Evolutionary conservation across 2,329 filamentous ascomycete species (phyloP).

Genomic region (Ophiocordyceps camponoti-rufipedis): DNA sequence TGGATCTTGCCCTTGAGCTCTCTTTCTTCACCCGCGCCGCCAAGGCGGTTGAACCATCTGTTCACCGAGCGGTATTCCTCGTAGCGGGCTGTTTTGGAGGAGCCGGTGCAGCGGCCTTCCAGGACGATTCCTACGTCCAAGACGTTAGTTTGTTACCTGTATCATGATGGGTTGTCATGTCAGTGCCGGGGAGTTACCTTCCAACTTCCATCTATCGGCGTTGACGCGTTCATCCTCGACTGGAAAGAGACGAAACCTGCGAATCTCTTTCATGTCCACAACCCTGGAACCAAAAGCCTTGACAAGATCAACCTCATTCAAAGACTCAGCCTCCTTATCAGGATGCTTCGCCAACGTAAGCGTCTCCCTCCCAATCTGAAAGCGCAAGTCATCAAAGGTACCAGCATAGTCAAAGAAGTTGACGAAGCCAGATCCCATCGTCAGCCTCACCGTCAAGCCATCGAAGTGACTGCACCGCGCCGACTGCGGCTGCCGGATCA

Average conservation of each 20-base stretch:
- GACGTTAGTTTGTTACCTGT: neutral
- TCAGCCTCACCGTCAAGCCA: neutral
- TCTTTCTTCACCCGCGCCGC: neutral
- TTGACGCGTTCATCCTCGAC: neutral
- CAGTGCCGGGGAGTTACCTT: neutral
- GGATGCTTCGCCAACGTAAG: neutral
- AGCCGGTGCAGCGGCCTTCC: neutral
- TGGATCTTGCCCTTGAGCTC: neutral
- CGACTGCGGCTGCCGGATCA: neutral
- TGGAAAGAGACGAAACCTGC: neutral
- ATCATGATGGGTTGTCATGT: no score
- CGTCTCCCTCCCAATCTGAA: neutral
- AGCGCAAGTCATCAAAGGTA: neutral
- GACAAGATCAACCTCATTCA: no score
- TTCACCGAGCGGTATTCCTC: neutral
- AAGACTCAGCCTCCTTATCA: neutral
- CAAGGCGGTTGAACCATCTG: neutral
- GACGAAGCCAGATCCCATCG: neutral
- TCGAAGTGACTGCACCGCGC: neutral
- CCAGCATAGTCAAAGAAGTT: neutral
- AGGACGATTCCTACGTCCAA: neutral
- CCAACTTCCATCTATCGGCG: neutral
- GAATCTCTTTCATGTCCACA: neutral
- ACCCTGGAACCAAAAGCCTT: neutral
- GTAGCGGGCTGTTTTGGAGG: neutral